Evolutionary conservation across 2,329 filamentous ascomycete genomes (phyloP), one percentile per base, ranked within the genome.

Genomic region (Aspergillus alliaceus): DNA sequence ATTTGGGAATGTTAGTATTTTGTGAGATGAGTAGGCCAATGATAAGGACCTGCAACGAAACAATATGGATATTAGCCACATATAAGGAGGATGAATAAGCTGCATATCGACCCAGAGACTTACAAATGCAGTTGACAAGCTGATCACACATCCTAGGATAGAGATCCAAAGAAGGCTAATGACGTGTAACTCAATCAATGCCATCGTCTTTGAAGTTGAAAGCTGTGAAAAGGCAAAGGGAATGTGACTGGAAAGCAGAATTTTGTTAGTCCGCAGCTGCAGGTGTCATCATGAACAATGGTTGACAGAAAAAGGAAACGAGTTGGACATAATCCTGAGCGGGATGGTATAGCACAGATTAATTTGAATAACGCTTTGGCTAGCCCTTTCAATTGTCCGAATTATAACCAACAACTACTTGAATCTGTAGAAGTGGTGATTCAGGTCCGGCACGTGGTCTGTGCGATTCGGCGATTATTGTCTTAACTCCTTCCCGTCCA

Each of bases 21-120:
- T 74, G 71, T 9, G 72, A 72, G 14, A 64, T 61, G n/a, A 63
- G 52, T 12, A 73, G 65, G 4, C 66, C 59, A 58, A 58, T 35
- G 31, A 69, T 18, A 44, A 71, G 24, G 31, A 66, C 11, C 73
- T 75, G 54, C 40, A 59, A 5, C 39, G 39, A 14, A 15, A 5
- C 18, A 22, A 29, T 22, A 24, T 42, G 24, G 24, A 18, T 29
- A 37, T 54, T 39, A 32, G 31, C 22, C 14, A 37, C 22, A 25
- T 4, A 48, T 6, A 11, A 15, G 22, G 44, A 32, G 44, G 15
- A 20, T 6, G 7, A 14, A 15, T 22, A 27, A 15, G 27, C 6
- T 22, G n/a, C 14, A 48, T 20, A n/a, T 15, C 44, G 20, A 32
- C 29, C 20, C 4, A 22, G 27, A 7, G 1, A 18, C 44, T 31